These are phyloP conservation scores for Mycena rosella DNA, from an alignment of 768 basidiomycete species.

Conservation along the genomic window DNA sequence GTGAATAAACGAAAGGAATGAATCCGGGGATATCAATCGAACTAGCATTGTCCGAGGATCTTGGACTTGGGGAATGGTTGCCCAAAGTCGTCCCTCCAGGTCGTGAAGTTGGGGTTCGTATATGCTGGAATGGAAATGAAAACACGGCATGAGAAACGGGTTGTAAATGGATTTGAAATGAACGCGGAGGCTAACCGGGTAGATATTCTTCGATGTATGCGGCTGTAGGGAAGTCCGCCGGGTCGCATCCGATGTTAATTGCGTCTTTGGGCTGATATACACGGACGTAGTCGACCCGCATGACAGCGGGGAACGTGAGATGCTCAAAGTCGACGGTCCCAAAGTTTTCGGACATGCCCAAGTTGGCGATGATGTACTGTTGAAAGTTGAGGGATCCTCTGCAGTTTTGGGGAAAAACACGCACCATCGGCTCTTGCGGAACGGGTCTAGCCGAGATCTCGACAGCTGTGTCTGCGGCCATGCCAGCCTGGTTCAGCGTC, in stretches of 20 bases:
- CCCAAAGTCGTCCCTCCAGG: slow-evolving; percentile 74
- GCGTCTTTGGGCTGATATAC: slow-evolving; percentile 85
- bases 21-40: slow-evolving; percentile 14
- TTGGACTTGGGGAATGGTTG: slow-evolving; percentile 79
- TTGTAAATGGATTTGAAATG: background rate
- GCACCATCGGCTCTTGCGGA: slow-evolving; percentile 87
- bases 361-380: slow-evolving; percentile 87
- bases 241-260: slow-evolving; percentile 89
- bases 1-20: background rate
- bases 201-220: slow-evolving; percentile 74
- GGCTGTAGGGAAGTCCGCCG: slow-evolving; percentile 80
- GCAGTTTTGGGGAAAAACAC: background rate
- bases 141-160: background rate
- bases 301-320: slow-evolving; percentile 77
- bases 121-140: slow-evolving; percentile 84
- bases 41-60: slow-evolving; percentile 70
- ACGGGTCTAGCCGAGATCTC: slow-evolving; percentile 78
- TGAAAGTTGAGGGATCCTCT: background rate
- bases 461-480: slow-evolving; percentile 66
- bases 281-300: slow-evolving; percentile 87
- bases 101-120: slow-evolving; percentile 83
- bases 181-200: background rate
- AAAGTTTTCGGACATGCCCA: slow-evolving; percentile 89
- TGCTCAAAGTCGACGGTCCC: slow-evolving; percentile 76
- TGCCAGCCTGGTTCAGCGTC: slow-evolving; percentile 75